Percentiles rank a stretch among this genome's conserved stretches.
phyloP scores from a whole-genome alignment of 257 asterid species.

The Mitragyna speciosa region DNA sequence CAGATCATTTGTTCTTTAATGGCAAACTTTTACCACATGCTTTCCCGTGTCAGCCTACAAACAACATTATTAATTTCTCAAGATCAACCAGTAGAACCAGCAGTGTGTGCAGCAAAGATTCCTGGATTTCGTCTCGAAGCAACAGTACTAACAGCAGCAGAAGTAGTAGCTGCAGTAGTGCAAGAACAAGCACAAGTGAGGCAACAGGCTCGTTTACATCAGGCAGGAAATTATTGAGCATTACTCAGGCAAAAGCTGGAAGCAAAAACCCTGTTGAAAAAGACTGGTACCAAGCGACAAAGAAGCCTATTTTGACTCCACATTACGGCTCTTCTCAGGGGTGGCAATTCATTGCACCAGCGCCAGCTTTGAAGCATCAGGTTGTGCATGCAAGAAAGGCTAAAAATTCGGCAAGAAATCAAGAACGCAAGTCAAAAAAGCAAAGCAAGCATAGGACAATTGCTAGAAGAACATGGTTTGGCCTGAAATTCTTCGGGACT shows the following conservation, averaged over 20 bases:
- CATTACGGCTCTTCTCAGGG: slow-evolving; percentile 43
- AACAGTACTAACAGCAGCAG: slow-evolving; percentile 64
- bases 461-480: slow-evolving; percentile 37
- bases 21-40: slow-evolving; percentile 75
- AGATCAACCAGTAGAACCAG: slow-evolving; percentile 68
- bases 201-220: slow-evolving; percentile 11
- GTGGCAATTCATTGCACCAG: slow-evolving; percentile 69
- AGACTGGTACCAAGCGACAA: background rate
- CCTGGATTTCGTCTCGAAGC: slow-evolving; percentile 67
- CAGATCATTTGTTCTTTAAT: slow-evolving; percentile 70
- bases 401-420: background rate
- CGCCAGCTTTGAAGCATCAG: slow-evolving; percentile 49
- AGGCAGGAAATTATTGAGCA: slow-evolving; percentile 18
- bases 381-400: slow-evolving; percentile 38
- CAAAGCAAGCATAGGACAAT: slow-evolving; percentile 12
- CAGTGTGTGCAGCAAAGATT: slow-evolving; percentile 58
- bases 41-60: slow-evolving; percentile 41
- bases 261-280: background rate
- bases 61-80: slow-evolving; percentile 29
- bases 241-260: slow-evolving; percentile 5
- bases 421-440: slow-evolving; percentile 31
- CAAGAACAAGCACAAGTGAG: slow-evolving; percentile 69
- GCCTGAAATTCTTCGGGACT: slow-evolving; percentile 45
- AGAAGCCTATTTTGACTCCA: slow-evolving; percentile 25
- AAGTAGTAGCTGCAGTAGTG: slow-evolving; percentile 63